Evolutionary conservation across 345 rosid genomes (phyloP).

Genomic region (Gossypium thurberi): DNA sequence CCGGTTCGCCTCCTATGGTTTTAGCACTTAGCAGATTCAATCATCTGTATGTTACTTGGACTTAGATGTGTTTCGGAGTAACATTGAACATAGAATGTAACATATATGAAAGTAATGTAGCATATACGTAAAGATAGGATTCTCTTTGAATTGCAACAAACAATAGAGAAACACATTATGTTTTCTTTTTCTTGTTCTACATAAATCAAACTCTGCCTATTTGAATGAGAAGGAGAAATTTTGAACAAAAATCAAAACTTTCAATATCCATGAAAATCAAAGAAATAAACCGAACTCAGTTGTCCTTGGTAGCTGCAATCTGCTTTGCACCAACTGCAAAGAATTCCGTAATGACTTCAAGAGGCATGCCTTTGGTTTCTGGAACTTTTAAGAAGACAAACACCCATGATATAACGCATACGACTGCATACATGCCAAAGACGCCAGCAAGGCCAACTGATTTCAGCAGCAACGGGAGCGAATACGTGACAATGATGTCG

Average conservation of each 20-base stretch:
- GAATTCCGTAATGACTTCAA: conserved; percentile 91
- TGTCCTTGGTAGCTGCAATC: conserved; percentile 42
- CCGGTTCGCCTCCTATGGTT: neutral
- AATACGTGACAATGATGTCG: conserved; percentile 72
- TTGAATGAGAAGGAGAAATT: neutral
- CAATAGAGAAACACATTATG: conserved; percentile 1
- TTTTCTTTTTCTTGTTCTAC: conserved; percentile 9
- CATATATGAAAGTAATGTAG: neutral
- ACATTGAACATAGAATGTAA: neutral
- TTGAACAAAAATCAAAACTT: conserved; percentile 19
- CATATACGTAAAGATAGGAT: neutral
- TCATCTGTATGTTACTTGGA: too few species aligned
- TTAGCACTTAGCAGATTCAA: neutral
- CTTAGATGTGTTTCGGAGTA: neutral
- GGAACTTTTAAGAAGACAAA: conserved; percentile 81
- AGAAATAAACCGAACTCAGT: conserved; percentile 22
- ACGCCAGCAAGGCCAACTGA: conserved; percentile 75
- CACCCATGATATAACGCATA: conserved; percentile 59
- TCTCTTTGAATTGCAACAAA: neutral
- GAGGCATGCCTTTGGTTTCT: conserved; percentile 97
- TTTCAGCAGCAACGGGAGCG: conserved; percentile 75
- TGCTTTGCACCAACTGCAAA: conserved; percentile 78
- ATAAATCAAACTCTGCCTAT: conserved; percentile 16
- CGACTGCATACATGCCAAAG: conserved; percentile 67
- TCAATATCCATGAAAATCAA: neutral